These are phyloP conservation scores for Babesia bigemina DNA, from an alignment of 169 alveolate genomes.

Conservation along the genomic window DNA sequence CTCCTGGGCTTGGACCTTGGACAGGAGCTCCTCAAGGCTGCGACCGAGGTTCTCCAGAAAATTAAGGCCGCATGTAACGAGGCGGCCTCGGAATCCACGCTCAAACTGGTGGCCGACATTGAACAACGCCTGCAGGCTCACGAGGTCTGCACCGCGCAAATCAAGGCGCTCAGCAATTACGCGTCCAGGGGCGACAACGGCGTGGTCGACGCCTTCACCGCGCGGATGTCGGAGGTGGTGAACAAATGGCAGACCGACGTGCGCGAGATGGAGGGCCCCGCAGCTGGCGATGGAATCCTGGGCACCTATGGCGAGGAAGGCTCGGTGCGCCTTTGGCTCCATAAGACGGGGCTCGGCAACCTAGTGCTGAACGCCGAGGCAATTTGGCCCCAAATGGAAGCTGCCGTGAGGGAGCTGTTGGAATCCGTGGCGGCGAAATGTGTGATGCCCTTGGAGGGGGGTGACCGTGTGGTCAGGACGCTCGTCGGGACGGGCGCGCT, in stretches of 20 bases:
- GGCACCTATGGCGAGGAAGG: conserved; percentile 30
- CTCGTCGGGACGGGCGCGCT: conserved; percentile 36
- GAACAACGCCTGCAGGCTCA: conserved; percentile 23
- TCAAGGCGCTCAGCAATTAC: conserved; percentile 13
- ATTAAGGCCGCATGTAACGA: neutral
- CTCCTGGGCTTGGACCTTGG: conserved; percentile 4
- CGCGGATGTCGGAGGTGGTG: neutral
- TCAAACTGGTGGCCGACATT: neutral
- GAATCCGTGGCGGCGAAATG: conserved; percentile 11
- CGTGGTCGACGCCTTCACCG: conserved; percentile 5
- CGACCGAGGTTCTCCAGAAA: neutral
- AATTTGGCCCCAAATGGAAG: conserved; percentile 14
- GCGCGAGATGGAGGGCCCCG: conserved; percentile 3
- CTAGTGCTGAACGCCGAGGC: conserved; percentile 21
- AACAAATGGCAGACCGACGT: neutral
- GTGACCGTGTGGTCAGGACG: conserved; percentile 24
- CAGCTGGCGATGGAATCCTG: neutral
- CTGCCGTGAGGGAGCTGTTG: conserved; percentile 2
- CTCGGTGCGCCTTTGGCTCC: conserved; percentile 22
- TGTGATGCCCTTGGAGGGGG: conserved; percentile 12
- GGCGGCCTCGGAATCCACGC: neutral
- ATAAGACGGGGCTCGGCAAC: conserved; percentile 12
- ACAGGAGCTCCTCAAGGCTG: neutral
- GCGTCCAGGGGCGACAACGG: conserved; percentile 7
- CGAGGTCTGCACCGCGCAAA: conserved; percentile 18